phyloP scores from a whole-genome alignment of 768 basidiomycete species.

The Suillus sp. region DNA sequence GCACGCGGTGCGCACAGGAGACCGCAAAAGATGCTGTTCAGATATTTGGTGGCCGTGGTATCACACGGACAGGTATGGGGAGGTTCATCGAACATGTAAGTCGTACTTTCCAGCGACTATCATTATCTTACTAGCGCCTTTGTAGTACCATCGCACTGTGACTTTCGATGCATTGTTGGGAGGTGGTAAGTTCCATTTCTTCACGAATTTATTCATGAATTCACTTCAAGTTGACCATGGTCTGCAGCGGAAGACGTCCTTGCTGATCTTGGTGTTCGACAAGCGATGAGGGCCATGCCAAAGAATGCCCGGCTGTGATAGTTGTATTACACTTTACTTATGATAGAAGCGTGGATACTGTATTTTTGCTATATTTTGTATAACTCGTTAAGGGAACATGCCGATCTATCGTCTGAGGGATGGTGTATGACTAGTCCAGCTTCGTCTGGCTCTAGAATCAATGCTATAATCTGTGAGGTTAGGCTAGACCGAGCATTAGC shows the following conservation, averaged over 20 bases:
- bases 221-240: conserved; percentile 11
- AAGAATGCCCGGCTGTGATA: conserved; percentile 59
- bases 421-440: too few relatives aligned
- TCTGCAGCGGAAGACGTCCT: conserved; percentile 69
- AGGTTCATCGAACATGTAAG: conserved; percentile 56
- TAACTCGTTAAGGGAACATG: background rate
- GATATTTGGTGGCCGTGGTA: conserved; percentile 85
- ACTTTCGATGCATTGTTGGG: conserved; percentile 58
- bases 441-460: too few relatives aligned
- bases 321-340: background rate
- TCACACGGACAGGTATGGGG: conserved; percentile 78
- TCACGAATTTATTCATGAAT: background rate
- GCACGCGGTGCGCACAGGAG: conserved; percentile 74
- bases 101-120: conserved; percentile 22
- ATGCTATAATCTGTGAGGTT: too few relatives aligned
- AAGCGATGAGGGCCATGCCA: conserved; percentile 78
- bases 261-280: conserved; percentile 78
- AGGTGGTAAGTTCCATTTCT: conserved; percentile 46
- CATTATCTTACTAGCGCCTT: background rate
- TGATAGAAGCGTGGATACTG: background rate
- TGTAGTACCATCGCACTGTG: conserved; percentile 33
- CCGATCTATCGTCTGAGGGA: too few relatives aligned
- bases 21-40: conserved; percentile 78
- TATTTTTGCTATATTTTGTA: conserved; percentile 3
- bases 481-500: too few relatives aligned